phyloP scores from a whole-genome alignment of 306 rosid species.

The Sechiopsis laciniata region DNA sequence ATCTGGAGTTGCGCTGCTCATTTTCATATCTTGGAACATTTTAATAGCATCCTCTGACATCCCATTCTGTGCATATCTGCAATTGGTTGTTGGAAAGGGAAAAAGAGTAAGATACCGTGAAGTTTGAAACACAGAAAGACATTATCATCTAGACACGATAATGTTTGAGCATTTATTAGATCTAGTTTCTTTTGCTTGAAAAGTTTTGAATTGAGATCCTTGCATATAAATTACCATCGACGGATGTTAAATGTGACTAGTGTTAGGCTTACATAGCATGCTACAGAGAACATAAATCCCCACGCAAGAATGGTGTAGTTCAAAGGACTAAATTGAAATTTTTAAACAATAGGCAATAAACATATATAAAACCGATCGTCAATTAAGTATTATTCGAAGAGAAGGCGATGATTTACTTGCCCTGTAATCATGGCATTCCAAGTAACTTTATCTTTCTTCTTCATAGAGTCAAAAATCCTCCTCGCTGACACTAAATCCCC shows the following conservation, averaged over 20 bases:
- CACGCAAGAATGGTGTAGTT: neutral
- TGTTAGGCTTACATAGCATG: neutral
- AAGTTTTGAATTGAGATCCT: neutral
- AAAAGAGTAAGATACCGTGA: neutral
- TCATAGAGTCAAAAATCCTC: slow-evolving; percentile 60
- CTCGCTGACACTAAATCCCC: slow-evolving; percentile 67
- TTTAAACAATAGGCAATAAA: neutral
- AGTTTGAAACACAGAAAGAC: neutral
- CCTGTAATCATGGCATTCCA: slow-evolving; percentile 93
- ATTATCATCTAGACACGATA: neutral
- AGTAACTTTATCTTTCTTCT: slow-evolving; percentile 49
- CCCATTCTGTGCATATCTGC: slow-evolving; percentile 90
- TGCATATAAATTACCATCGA: neutral
- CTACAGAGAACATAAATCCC: too few species aligned
- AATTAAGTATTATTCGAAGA: neutral
- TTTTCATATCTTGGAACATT: slow-evolving; percentile 61
- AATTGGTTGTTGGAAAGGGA: slow-evolving; percentile 2
- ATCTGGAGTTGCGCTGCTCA: slow-evolving; percentile 44
- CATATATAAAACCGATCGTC: neutral
- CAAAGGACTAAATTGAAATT: neutral
- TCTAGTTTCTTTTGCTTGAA: neutral
- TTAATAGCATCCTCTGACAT: slow-evolving; percentile 71
- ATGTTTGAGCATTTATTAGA: neutral
- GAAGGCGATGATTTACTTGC: slow-evolving; percentile 33
- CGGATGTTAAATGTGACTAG: neutral